phyloP scores from a whole-genome alignment of 192 early-diverging fungal genomes.

The Podila minutissima region DNA sequence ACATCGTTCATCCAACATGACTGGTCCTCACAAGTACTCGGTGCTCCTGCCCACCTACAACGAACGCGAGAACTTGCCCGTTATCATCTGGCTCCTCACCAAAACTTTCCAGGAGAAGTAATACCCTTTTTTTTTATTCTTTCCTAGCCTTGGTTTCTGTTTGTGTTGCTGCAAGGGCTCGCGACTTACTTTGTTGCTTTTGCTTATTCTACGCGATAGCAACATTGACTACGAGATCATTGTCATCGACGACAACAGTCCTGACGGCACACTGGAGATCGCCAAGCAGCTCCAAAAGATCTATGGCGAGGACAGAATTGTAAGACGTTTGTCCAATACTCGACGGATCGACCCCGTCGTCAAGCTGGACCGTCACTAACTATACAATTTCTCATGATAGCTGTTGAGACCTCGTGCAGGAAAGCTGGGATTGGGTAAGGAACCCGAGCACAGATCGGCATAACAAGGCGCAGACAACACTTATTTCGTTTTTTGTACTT shows the following conservation, averaged over 20 bases:
- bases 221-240: slow-evolving; percentile 96
- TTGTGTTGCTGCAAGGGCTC: neutral
- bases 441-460: neutral
- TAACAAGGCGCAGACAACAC: neutral
- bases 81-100: slow-evolving; percentile 91
- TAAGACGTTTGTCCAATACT: slow-evolving; percentile 47
- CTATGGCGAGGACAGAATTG: slow-evolving; percentile 91
- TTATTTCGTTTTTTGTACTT: neutral
- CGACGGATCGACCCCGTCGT: neutral
- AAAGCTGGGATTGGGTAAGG: slow-evolving; percentile 87
- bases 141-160: neutral
- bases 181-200: neutral
- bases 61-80: slow-evolving; percentile 95
- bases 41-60: slow-evolving; percentile 99
- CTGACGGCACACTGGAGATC: slow-evolving; percentile 94
- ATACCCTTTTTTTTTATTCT: slow-evolving; percentile 19
- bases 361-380: neutral
- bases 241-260: slow-evolving; percentile 95
- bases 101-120: slow-evolving; percentile 85
- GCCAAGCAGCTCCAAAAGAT: slow-evolving; percentile 87
- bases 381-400: slow-evolving; percentile 42
- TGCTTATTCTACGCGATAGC: slow-evolving; percentile 39
- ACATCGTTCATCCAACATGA: slow-evolving; percentile 14
- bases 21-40: slow-evolving; percentile 77
- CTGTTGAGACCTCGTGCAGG: slow-evolving; percentile 92